Base-by-base conservation (phyloP, 805 yeast species). In the Ogataea henricii region DNA sequence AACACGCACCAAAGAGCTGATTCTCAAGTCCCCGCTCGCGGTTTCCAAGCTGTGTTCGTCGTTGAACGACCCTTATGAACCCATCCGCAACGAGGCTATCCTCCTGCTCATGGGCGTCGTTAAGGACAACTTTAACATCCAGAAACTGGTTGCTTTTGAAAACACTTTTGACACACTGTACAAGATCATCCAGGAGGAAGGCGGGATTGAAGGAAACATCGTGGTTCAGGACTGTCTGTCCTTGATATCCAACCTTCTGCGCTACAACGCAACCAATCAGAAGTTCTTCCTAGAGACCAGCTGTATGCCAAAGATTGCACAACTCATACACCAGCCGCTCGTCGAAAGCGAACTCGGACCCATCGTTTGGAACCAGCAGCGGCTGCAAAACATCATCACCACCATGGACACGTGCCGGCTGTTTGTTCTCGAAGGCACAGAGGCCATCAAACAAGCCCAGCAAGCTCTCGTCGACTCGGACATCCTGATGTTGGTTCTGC, bases 81-180 rank as follows among this genome's bases (percentile, higher is more conserved):
- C 95, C 14, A 81, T 94, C 7, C 75, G 98, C 58, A 91, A 92
- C 64, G 96, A 94, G 66, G 82, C 94, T 2, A 83, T 92, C 30
- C 67, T 92, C 43, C 70, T 95, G n/a, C 71, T 95, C 43, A 84
- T 87, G 83, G 85, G 90, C 9, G 74, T 94, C 2, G 95, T 83
- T 10, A 83, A 84, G 56, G 85, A 87, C 50, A 88, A 89, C 58
- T 81, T 83, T 49, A 92, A 89, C 64, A 83, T 92, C 26, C 99
- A 94, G 64, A 91, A 90, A 60, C 70, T 94, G 16, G 95, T 95
- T 8, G 99, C 96, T 0, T 94, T 94, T 62, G 97, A 94, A 63
- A 91, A 89, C 56, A 85, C 95, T 0, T 91, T 94, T 61, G 97
- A 89, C 52, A 81, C 76, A 51, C 67, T 90, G 10, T 91, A 92